Percentiles rank a stretch among this genome's conserved stretches.
Conservation (phyloP, 164 flowering plant genomes). For the Tetrastigma voinierianum region DNA sequence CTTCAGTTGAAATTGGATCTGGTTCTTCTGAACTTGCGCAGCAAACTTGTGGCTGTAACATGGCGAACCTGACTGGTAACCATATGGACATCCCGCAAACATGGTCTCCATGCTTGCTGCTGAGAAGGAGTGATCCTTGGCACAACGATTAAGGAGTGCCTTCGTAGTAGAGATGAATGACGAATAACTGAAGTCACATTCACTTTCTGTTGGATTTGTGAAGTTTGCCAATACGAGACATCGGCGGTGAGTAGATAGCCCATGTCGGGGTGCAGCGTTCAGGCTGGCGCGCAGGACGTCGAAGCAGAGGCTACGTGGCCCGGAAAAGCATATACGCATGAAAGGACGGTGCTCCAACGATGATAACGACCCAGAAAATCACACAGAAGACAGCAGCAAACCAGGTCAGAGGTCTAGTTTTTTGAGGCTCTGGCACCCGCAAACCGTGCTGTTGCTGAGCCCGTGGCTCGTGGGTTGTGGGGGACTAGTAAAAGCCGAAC, state of each 20-base stretch:
- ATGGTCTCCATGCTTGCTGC: conserved; percentile 23
- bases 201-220: conserved; percentile 71
- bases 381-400: conserved; percentile 48
- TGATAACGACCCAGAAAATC: conserved; percentile 51
- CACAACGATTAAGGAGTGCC: conserved; percentile 39
- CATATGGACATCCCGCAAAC: conserved; percentile 40
- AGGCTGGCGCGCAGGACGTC: too few species aligned
- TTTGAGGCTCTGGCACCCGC: conserved; percentile 14
- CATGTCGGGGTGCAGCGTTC: conserved; percentile 71
- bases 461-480: too few species aligned
- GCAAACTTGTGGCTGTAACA: conserved; percentile 32
- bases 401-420: conserved; percentile 49
- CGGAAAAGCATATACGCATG: conserved; percentile 66
- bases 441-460: neutral
- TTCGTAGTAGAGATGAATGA: conserved; percentile 52
- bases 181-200: conserved; percentile 43
- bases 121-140: too few species aligned
- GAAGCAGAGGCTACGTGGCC: conserved; percentile 52
- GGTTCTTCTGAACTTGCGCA: conserved; percentile 36
- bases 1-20: conserved; percentile 34
- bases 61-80: conserved; percentile 61
- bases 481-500: too few species aligned
- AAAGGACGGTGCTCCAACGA: conserved; percentile 62
- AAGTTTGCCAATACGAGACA: conserved; percentile 60
- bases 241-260: conserved; percentile 73